These are phyloP conservation scores for Nigrograna mackinnonii DNA, from an alignment of 2,329 filamentous ascomycete species.

Conservation along the genomic window DNA sequence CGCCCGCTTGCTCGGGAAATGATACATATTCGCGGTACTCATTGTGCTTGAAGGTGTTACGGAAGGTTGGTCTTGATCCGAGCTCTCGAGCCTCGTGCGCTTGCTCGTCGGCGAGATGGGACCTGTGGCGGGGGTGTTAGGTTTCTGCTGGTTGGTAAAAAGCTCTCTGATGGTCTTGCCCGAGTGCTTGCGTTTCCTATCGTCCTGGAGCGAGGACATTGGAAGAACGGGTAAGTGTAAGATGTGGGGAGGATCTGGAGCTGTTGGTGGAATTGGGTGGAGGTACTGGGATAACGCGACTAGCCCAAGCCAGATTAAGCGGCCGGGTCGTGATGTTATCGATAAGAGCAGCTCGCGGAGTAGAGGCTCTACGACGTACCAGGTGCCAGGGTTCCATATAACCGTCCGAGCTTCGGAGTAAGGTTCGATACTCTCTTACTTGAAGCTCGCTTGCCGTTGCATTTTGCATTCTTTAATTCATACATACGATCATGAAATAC, in stretches of 20 bases:
- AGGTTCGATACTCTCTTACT: neutral
- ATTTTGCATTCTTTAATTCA: too few species aligned
- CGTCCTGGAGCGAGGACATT: slow-evolving; percentile 36
- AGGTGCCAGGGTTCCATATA: too few species aligned
- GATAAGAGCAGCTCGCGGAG: neutral
- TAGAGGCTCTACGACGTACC: too few species aligned
- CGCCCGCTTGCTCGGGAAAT: slow-evolving; percentile 34
- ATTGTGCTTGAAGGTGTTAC: slow-evolving; percentile 16
- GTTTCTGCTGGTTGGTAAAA: slow-evolving; percentile 40
- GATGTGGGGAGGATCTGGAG: slow-evolving; percentile 1
- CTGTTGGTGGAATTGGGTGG: neutral
- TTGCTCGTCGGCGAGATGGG: slow-evolving; percentile 34
- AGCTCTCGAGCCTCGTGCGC: slow-evolving; percentile 31
- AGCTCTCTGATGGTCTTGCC: slow-evolving; percentile 38
- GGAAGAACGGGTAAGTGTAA: slow-evolving; percentile 12
- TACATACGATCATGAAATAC: too few species aligned
- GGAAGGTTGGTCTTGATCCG: too few species aligned
- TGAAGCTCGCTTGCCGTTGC: too few species aligned
- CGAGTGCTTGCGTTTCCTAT: slow-evolving; percentile 42
- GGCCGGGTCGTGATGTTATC: neutral
- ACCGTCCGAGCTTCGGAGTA: too few species aligned
- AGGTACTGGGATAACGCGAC: slow-evolving; percentile 30
- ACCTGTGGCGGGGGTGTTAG: slow-evolving; percentile 23
- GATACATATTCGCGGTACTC: slow-evolving; percentile 39
- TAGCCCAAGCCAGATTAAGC: slow-evolving; percentile 15